phyloP scores from a whole-genome alignment of 768 basidiomycete species.

The Albatrellus ellisii region DNA sequence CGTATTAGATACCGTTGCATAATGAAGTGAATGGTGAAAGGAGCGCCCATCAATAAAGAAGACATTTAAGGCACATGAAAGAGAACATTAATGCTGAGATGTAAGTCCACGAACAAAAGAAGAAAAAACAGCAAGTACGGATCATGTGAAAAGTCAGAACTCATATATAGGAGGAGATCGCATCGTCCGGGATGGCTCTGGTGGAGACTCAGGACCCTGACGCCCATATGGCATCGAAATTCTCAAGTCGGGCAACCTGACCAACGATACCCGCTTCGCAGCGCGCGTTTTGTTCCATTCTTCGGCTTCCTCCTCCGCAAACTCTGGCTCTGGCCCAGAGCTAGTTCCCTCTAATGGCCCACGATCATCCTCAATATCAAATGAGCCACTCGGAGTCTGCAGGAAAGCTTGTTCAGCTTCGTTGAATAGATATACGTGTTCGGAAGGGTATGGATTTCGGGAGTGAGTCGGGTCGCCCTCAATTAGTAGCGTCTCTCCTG shows the following conservation, averaged over 20 bases:
- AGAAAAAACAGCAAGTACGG: no score
- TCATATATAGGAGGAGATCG: slow-evolving; percentile 4
- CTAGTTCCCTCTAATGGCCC: no score
- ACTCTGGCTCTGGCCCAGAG: slow-evolving; percentile 33
- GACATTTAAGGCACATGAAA: no score
- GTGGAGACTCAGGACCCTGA: slow-evolving; percentile 1
- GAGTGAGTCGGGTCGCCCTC: background rate
- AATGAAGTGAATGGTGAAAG: no score
- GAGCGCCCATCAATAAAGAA: no score
- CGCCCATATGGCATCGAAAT: slow-evolving; percentile 18
- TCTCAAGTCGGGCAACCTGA: slow-evolving; percentile 45
- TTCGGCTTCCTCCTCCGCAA: slow-evolving; percentile 61
- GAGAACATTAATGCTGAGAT: no score
- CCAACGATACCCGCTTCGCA: slow-evolving; percentile 75
- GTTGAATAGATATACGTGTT: no score
- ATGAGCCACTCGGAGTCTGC: background rate
- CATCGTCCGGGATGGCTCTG: slow-evolving; percentile 1
- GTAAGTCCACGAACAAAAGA: no score
- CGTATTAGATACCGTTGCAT: no score
- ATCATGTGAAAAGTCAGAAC: no score
- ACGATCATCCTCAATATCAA: background rate
- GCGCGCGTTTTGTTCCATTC: slow-evolving; percentile 80
- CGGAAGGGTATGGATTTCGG: background rate
- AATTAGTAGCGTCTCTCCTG: background rate
- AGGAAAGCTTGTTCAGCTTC: background rate